Conservation (phyloP, 2,329 filamentous ascomycete species). For the Malbranchea cinnamomea region DNA sequence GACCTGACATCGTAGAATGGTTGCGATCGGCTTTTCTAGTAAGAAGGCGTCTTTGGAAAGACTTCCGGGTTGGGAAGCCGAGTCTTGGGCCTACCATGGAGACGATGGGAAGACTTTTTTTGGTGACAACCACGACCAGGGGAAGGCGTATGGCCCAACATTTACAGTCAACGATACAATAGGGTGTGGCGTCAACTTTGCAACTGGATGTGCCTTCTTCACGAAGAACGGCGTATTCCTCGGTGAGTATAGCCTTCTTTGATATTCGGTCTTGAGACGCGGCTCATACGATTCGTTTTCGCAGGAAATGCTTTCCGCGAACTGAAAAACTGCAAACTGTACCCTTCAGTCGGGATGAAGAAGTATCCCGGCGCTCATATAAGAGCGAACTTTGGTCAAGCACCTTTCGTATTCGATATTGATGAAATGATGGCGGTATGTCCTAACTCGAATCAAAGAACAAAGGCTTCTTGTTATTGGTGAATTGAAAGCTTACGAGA, state of each 20-base stretch:
- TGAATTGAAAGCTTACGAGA: neutral
- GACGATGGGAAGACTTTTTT: constrained; percentile 51
- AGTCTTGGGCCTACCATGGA: constrained; percentile 53
- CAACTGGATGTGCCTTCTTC: constrained; percentile 46
- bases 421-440: constrained; percentile 66
- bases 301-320: constrained; percentile 43
- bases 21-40: constrained; percentile 46
- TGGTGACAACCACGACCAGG: constrained; percentile 38
- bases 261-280: too few species aligned
- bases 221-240: constrained; percentile 48
- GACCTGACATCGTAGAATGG: constrained; percentile 17
- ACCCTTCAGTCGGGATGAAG: constrained; percentile 51
- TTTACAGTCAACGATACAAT: constrained; percentile 46
- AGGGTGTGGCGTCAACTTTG: constrained; percentile 51
- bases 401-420: constrained; percentile 80
- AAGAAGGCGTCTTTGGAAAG: constrained; percentile 44
- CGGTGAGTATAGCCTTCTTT: constrained; percentile 26
- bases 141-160: constrained; percentile 44
- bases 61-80: constrained; percentile 50
- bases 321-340: constrained; percentile 28
- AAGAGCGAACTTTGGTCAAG: constrained; percentile 48
- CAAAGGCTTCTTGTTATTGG: neutral
- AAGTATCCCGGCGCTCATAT: constrained; percentile 43
- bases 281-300: constrained; percentile 5
- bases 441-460: constrained; percentile 10